Conservation (phyloP, 2,329 filamentous ascomycete species). For the Penicillium verrucosum region DNA sequence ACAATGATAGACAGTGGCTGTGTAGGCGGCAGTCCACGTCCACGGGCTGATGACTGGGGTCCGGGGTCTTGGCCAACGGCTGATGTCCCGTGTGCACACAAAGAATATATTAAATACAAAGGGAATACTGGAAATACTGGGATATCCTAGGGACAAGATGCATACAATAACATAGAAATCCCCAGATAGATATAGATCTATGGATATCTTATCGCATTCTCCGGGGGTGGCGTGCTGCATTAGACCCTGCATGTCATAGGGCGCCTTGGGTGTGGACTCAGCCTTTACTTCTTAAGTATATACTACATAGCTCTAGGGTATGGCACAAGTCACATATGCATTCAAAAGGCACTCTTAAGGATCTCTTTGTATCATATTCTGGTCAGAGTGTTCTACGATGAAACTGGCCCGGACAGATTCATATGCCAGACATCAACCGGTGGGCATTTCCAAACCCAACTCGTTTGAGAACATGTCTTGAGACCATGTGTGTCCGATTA, state of each 20-base stretch:
- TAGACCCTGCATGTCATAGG: conserved; percentile 14
- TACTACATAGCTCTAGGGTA: not conserved
- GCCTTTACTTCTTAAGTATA: not conserved
- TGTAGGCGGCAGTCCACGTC: not conserved
- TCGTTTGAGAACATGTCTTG: not conserved
- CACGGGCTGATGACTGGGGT: conserved; percentile 1
- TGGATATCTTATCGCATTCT: conserved; percentile 9
- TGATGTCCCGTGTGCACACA: not conserved
- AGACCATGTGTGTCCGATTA: not conserved
- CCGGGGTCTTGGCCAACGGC: conserved; percentile 8
- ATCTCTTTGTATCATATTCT: not conserved
- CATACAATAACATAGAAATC: not conserved
- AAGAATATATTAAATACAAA: not conserved
- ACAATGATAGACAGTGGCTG: not conserved
- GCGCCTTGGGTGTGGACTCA: not conserved
- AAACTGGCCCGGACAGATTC: not conserved
- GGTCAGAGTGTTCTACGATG: conserved; percentile 2
- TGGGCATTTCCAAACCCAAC: not conserved
- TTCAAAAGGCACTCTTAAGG: not conserved
- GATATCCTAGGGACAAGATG: not conserved
- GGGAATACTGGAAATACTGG: not conserved
- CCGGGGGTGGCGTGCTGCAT: conserved; percentile 11
- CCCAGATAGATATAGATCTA: not conserved
- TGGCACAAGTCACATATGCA: not conserved
- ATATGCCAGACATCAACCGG: not conserved